Conservation (phyloP, 2,329 filamentous ascomycete genomes). For the Pestalotiopsis fici region DNA sequence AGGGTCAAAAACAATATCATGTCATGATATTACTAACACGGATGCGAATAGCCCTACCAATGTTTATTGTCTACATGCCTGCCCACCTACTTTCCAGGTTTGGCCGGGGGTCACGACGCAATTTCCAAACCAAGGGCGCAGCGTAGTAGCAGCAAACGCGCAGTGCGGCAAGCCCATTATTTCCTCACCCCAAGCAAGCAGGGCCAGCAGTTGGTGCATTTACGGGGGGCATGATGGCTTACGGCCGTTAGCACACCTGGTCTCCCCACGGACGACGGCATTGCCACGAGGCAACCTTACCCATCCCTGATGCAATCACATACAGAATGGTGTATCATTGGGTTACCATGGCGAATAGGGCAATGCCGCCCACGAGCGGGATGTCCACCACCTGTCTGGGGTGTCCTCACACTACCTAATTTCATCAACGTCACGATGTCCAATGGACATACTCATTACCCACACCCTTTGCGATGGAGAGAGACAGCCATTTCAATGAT, state of each 20-base stretch:
- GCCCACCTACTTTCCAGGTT: not conserved
- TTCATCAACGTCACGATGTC: not conserved
- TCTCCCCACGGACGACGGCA: not conserved
- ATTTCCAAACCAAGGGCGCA: not conserved
- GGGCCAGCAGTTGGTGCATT: conserved; percentile 4
- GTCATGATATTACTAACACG: not conserved
- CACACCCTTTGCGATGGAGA: not conserved
- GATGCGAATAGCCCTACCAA: not conserved
- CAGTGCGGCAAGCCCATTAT: not conserved
- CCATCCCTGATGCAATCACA: not conserved
- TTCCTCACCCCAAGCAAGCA: not conserved
- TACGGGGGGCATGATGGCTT: not conserved
- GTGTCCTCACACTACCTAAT: not conserved
- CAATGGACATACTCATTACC: not conserved
- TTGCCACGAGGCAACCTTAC: conserved; percentile 7
- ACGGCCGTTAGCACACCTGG: conserved; percentile 1
- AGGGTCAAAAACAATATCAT: not conserved
- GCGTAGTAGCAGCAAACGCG: not conserved
- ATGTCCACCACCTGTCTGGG: not conserved
- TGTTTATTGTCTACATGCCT: not conserved
- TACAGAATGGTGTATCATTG: not conserved
- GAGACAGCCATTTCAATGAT: not conserved
- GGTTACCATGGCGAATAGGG: not conserved
- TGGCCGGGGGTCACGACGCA: not conserved
- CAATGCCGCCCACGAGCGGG: not conserved